Evolutionary conservation across 768 basidiomycete genomes (phyloP).

Genomic region (Tephrocybe sp.): DNA sequence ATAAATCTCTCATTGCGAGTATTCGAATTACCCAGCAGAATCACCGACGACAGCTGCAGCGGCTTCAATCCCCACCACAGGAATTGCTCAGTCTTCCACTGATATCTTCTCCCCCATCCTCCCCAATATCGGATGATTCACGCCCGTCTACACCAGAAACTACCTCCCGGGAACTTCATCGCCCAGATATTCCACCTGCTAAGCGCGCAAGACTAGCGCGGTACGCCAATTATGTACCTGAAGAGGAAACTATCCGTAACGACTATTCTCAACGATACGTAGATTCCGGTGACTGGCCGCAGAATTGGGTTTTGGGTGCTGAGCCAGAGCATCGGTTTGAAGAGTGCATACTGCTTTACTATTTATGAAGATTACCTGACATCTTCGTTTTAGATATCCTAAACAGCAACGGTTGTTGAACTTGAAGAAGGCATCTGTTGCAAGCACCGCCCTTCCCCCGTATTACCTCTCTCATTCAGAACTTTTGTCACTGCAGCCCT

Average conservation of each 20-base stretch:
- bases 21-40: conserved; percentile 55
- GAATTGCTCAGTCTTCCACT: conserved; percentile 56
- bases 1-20: conserved; percentile 54
- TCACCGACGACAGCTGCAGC: conserved; percentile 54
- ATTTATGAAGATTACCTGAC: conserved; percentile 3
- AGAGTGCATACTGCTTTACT: conserved; percentile 62
- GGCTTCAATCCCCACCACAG: conserved; percentile 51
- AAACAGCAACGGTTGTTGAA: conserved; percentile 84
- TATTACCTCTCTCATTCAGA: conserved; percentile 65
- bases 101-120: conserved; percentile 54
- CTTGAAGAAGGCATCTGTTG: conserved; percentile 79
- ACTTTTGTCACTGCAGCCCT: conserved; percentile 52
- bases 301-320: conserved; percentile 89
- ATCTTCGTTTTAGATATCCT: conserved; percentile 66
- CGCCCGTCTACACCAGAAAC: conserved; percentile 44
- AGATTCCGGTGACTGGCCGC: conserved; percentile 89
- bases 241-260: conserved; percentile 95
- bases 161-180: conserved; percentile 31
- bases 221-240: conserved; percentile 81
- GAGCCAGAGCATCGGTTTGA: conserved; percentile 86
- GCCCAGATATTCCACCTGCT: conserved; percentile 51
- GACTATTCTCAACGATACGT: conserved; percentile 93
- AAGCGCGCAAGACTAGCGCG: conserved; percentile 71
- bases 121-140: conserved; percentile 46
- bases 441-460: conserved; percentile 66